phyloP scores from a whole-genome alignment of 2,329 filamentous ascomycete genomes.

The Aspergillus aculeatinus region DNA sequence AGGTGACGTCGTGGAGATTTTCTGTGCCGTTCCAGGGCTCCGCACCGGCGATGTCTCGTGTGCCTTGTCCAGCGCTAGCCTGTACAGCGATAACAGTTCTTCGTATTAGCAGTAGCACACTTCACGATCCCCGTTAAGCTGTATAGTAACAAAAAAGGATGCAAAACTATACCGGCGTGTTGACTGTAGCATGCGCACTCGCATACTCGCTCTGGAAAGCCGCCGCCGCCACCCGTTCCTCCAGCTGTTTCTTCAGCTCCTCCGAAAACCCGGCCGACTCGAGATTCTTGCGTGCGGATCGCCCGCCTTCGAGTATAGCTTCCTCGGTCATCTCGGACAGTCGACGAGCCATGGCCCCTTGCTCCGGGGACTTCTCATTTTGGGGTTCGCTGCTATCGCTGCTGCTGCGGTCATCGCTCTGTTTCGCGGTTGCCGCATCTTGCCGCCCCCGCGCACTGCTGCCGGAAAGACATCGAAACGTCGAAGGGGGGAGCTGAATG shows the following conservation, averaged over 20 bases:
- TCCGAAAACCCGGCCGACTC: slow-evolving; percentile 63
- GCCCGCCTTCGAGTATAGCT: slow-evolving; percentile 54
- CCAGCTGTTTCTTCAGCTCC: slow-evolving; percentile 57
- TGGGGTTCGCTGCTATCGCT: slow-evolving; percentile 2
- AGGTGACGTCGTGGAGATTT: slow-evolving; percentile 67
- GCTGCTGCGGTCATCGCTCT: slow-evolving; percentile 11
- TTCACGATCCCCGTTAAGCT: not conserved
- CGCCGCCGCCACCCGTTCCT: slow-evolving; percentile 59
- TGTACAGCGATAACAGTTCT: slow-evolving; percentile 15
- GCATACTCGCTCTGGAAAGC: slow-evolving; percentile 55
- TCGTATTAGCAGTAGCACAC: slow-evolving; percentile 5
- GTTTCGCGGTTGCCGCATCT: slow-evolving; percentile 17
- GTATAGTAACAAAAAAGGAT: not conserved
- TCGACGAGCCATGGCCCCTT: slow-evolving; percentile 59
- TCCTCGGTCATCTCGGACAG: slow-evolving; percentile 62
- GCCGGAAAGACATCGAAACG: slow-evolving; percentile 20
- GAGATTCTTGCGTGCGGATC: slow-evolving; percentile 57
- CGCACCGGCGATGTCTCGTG: slow-evolving; percentile 65
- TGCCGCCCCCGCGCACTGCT: slow-evolving; percentile 27
- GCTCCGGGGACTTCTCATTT: slow-evolving; percentile 32
- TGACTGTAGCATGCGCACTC: slow-evolving; percentile 53
- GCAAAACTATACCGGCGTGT: slow-evolving; percentile 48
- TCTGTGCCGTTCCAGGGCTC: slow-evolving; percentile 79
- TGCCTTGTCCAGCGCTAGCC: slow-evolving; percentile 65
- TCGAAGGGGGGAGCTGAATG: not conserved